These are phyloP conservation scores for Theobroma cacao DNA, from an alignment of 345 rosid species.

Conservation along the genomic window DNA sequence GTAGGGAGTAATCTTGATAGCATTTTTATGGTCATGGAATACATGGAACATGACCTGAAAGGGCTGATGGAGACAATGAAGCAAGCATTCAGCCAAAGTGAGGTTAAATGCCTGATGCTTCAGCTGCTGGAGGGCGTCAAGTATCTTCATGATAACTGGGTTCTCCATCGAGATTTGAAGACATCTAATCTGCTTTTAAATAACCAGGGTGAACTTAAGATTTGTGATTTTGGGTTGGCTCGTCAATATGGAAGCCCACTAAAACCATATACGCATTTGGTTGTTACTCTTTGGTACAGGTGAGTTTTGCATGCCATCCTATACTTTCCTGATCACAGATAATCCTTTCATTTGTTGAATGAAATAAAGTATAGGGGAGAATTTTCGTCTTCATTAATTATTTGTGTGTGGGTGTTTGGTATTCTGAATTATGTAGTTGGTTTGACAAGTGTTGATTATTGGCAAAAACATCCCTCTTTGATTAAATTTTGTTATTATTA, in stretches of 20 bases:
- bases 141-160: conserved; percentile 99
- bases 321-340: background rate
- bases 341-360: conserved; percentile 28
- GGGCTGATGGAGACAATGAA: conserved; percentile 96
- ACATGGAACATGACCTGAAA: conserved; percentile 99
- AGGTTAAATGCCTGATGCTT: conserved; percentile 97
- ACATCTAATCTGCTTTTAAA: conserved; percentile 94
- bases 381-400: conserved; percentile 46
- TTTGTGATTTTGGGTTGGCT: conserved; percentile 98
- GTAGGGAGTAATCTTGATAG: conserved; percentile 94
- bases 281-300: conserved; percentile 99
- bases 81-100: conserved; percentile 99
- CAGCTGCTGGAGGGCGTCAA: conserved; percentile 91
- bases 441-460: background rate
- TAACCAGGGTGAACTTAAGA: conserved; percentile 94
- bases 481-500: background rate
- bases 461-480: background rate
- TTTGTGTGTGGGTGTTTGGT: background rate
- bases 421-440: background rate
- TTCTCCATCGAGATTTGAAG: conserved; percentile 96
- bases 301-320: conserved; percentile 25
- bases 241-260: conserved; percentile 97
- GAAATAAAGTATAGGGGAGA: conserved; percentile 83
- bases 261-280: conserved; percentile 97
- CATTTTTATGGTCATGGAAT: conserved; percentile 99